Evolutionary conservation across 31 red algal species (phyloP).

Genomic region (Asparagopsis taxiformis): DNA sequence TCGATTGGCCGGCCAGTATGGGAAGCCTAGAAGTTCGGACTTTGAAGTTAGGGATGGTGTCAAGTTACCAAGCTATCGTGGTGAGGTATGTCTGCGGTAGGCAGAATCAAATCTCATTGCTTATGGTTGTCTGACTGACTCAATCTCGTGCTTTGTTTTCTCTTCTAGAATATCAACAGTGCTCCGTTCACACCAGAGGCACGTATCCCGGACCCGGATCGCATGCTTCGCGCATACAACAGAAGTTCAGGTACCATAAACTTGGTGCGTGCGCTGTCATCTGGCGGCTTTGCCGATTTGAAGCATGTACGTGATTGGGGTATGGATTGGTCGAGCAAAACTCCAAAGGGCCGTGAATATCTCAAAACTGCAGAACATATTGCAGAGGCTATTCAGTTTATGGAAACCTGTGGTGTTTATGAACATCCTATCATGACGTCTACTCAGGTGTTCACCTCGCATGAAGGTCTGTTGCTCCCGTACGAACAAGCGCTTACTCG

Average conservation of each 20-base stretch:
- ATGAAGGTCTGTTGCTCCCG: slow-evolving; percentile 90
- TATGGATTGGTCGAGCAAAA: slow-evolving; percentile 93
- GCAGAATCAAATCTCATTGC: too few relatives aligned
- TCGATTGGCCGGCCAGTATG: slow-evolving; percentile 93
- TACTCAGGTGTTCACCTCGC: slow-evolving; percentile 84
- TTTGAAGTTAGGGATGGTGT: slow-evolving; percentile 60
- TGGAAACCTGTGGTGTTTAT: slow-evolving; percentile 87
- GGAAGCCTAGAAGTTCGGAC: slow-evolving; percentile 80
- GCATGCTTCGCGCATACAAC: slow-evolving; percentile 91
- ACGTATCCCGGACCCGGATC: slow-evolving; percentile 93
- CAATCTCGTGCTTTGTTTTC: neutral
- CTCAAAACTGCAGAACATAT: slow-evolving; percentile 88
- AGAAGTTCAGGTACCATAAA: slow-evolving; percentile 92
- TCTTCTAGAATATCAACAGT: slow-evolving; percentile 94
- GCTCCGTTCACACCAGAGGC: slow-evolving; percentile 78
- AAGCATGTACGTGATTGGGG: slow-evolving; percentile 94
- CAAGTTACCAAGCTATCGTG: slow-evolving; percentile 65
- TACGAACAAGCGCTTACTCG: slow-evolving; percentile 90
- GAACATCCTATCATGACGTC: slow-evolving; percentile 61
- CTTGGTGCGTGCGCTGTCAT: slow-evolving; percentile 84
- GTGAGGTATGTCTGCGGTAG: slow-evolving; percentile 49
- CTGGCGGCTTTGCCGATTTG: slow-evolving; percentile 90
- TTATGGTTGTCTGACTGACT: neutral
- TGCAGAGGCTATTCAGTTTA: slow-evolving; percentile 88
- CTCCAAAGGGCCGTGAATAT: slow-evolving; percentile 83